Percentiles rank a stretch among this genome's conserved stretches.
These are phyloP conservation scores for Alternaria sp. DNA, from an alignment of 2,329 filamentous ascomycete species.

Conservation along the genomic window DNA sequence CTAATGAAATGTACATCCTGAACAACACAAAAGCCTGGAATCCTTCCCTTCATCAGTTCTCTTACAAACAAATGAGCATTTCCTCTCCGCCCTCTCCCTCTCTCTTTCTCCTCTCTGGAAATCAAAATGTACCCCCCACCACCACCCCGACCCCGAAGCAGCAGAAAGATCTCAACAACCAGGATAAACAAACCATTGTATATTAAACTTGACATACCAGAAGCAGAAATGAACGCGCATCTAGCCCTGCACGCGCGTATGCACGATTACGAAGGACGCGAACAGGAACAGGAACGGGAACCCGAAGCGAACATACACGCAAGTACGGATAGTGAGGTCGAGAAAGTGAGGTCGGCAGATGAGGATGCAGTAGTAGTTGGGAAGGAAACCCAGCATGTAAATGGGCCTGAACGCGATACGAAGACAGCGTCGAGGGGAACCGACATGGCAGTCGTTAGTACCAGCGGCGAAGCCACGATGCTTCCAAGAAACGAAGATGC, in stretches of 20 bases:
- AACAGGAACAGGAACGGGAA: background rate
- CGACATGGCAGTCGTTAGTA: background rate
- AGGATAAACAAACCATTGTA: background rate
- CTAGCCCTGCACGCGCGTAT: conserved; percentile 3
- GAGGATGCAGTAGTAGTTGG: background rate
- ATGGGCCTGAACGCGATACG: background rate
- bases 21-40: background rate
- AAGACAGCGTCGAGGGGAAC: background rate
- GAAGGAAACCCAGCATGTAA: background rate
- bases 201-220: background rate
- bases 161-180: background rate
- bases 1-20: too few species aligned
- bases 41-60: background rate
- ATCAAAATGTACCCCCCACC: background rate
- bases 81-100: background rate
- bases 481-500: background rate
- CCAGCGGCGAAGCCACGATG: background rate
- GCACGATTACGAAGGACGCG: conserved; percentile 7
- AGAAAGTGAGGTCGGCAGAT: background rate
- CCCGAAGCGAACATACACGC: background rate
- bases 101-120: background rate
- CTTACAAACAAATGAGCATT: background rate
- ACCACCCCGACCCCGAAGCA: background rate
- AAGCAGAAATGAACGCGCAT: conserved; percentile 5
- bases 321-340: background rate